Evolutionary conservation across 345 rosid species (phyloP).

Genomic region (Citrus unshiu): DNA sequence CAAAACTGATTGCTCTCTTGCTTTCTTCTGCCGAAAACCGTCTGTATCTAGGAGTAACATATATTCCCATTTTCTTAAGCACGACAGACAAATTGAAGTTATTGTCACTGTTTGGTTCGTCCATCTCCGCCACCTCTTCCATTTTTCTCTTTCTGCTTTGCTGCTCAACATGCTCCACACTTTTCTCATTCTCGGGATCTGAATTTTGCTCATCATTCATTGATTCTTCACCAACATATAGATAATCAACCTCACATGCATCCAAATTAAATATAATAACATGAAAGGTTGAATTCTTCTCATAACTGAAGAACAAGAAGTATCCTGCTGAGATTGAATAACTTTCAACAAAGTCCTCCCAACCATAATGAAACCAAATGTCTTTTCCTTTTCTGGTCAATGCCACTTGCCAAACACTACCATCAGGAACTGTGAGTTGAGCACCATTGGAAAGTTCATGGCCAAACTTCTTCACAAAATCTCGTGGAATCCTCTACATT

Average conservation of each 20-base stretch:
- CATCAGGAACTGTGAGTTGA: constrained; percentile 28
- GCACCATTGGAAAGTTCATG: constrained; percentile 36
- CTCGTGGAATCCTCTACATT: constrained; percentile 37
- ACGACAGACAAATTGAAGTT: background rate
- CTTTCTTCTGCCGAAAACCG: constrained; percentile 19
- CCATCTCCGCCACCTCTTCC: constrained; percentile 13
- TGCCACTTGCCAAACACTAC: constrained; percentile 34
- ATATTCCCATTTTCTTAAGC: background rate
- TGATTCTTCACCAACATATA: constrained; percentile 11
- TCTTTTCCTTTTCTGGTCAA: constrained; percentile 19
- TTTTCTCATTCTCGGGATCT: background rate
- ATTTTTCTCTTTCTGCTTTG: constrained; percentile 11
- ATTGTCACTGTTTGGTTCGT: background rate
- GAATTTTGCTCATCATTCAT: too few relatives aligned
- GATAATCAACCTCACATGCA: constrained; percentile 36
- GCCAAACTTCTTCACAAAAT: constrained; percentile 28
- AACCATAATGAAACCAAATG: constrained; percentile 43
- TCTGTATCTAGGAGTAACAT: constrained; percentile 6
- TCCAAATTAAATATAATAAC: constrained; percentile 31
- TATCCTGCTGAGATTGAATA: constrained; percentile 29
- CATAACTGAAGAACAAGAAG: constrained; percentile 35
- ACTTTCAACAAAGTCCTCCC: constrained; percentile 34
- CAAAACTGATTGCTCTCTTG: constrained; percentile 29
- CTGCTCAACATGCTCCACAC: background rate
- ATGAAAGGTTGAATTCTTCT: constrained; percentile 30